These are phyloP conservation scores for Patellifolia procumbens DNA, from an alignment of 179 eudicot genomes.

Conservation along the genomic window DNA sequence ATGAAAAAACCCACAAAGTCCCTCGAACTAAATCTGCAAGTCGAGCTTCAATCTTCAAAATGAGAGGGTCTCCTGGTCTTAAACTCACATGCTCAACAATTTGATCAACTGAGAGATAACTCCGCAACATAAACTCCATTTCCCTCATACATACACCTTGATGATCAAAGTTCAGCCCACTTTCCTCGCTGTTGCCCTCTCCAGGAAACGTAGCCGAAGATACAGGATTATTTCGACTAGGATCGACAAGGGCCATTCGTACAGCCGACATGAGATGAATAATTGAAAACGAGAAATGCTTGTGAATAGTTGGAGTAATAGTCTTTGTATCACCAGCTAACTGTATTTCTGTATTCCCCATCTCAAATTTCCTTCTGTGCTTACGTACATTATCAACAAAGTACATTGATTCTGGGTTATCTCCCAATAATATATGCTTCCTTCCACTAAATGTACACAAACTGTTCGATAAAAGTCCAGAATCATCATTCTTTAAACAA, in stretches of 20 bases:
- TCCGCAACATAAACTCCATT: too few species aligned
- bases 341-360: neutral
- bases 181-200: conserved; percentile 19
- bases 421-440: too few species aligned
- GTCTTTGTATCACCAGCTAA: neutral
- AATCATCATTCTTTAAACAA: neutral
- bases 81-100: conserved; percentile 54
- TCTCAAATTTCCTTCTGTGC: neutral
- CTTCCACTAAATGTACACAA: neutral
- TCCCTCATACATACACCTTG: too few species aligned
- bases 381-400: too few species aligned
- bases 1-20: conserved; percentile 48
- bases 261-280: conserved; percentile 64
- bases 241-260: conserved; percentile 47
- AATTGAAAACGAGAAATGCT: conserved; percentile 53
- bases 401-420: too few species aligned
- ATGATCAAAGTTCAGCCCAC: conserved; percentile 24
- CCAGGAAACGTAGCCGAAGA: neutral
- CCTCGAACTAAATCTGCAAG: conserved; percentile 60
- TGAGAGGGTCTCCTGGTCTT: conserved; percentile 58
- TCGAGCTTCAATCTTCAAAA: conserved; percentile 55
- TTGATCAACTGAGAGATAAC: conserved; percentile 44
- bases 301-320: conserved; percentile 52
- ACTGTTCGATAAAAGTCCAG: conserved; percentile 10
- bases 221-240: conserved; percentile 21